A percentile compares a stretch with the other conserved stretches of the same genome.
Evolutionary conservation across 148 eudicot species (phyloP).

Genomic region (Cornus suecica): DNA sequence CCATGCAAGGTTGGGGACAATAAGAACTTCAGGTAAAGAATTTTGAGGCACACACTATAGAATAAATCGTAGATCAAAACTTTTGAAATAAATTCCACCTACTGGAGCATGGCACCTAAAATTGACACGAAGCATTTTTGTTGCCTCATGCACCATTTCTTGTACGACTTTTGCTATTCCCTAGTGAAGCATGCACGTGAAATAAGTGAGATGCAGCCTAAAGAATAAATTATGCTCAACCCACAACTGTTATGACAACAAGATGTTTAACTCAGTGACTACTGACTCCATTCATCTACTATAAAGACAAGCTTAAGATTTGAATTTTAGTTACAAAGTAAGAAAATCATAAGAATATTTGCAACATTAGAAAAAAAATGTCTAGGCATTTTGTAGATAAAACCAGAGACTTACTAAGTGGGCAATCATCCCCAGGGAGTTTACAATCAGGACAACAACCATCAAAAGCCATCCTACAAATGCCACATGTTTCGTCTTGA

Average conservation of each 20-base stretch:
- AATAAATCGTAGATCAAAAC: not conserved
- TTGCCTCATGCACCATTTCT: not conserved
- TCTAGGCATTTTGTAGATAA: not conserved
- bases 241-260: too few species aligned
- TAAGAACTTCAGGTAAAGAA: not conserved
- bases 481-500: slow-evolving; percentile 97
- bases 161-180: not conserved
- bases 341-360: too few species aligned
- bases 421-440: slow-evolving; percentile 97
- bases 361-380: too few species aligned
- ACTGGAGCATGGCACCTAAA: not conserved
- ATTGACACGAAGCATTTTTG: not conserved
- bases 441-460: slow-evolving; percentile 99
- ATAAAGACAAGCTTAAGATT: too few species aligned
- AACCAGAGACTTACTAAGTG: slow-evolving; percentile 58
- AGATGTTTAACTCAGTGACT: not conserved
- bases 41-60: not conserved
- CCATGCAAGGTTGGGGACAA: not conserved
- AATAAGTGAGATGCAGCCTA: too few species aligned
- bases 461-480: slow-evolving; percentile 96
- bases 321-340: too few species aligned
- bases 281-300: too few species aligned
- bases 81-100: not conserved
- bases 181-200: not conserved
- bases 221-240: too few species aligned